Percentiles rank a stretch among this genome's conserved stretches.
Conservation (phyloP, 371 early-diverging fungal species). For the Mucor irregularis region DNA sequence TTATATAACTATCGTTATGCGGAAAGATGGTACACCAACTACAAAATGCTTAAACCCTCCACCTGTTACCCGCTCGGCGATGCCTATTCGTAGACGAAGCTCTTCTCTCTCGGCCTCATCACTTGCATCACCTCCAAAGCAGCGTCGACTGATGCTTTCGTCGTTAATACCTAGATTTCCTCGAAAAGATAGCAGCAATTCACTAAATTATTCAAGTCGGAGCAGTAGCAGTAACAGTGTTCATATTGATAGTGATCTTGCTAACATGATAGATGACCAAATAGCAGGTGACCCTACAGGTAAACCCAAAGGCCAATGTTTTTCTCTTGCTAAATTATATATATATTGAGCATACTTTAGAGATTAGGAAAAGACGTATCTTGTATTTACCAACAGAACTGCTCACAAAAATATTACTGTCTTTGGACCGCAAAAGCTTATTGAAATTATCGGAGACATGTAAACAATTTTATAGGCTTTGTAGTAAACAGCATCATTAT, state of each 20-base stretch:
- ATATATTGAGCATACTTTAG: neutral
- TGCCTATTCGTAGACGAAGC: constrained; percentile 11
- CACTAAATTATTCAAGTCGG: neutral
- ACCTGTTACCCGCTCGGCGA: neutral
- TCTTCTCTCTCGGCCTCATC: constrained; percentile 9
- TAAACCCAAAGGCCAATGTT: too few relatives aligned
- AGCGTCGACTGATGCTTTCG: constrained; percentile 15
- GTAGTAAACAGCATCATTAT: constrained; percentile 9
- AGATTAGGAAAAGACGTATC: neutral
- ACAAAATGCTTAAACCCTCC: constrained; percentile 16
- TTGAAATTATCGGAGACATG: constrained; percentile 15
- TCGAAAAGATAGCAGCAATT: neutral
- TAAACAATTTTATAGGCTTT: constrained; percentile 12
- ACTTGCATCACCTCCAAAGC: constrained; percentile 17
- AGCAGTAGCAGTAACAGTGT: neutral
- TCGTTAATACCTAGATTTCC: constrained; percentile 20
- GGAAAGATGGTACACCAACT: constrained; percentile 27
- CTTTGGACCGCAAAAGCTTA: constrained; percentile 11
- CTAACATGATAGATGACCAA: too few relatives aligned
- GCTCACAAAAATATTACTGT: constrained; percentile 8
- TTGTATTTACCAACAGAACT: constrained; percentile 19
- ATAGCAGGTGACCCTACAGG: too few relatives aligned
- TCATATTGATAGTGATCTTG: neutral
- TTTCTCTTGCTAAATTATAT: neutral
- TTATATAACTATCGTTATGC: constrained; percentile 23